Percentiles rank a stretch among this genome's conserved stretches.
Evolutionary conservation across 768 basidiomycete species (phyloP).

Genomic region (Tricholoma matsutake): DNA sequence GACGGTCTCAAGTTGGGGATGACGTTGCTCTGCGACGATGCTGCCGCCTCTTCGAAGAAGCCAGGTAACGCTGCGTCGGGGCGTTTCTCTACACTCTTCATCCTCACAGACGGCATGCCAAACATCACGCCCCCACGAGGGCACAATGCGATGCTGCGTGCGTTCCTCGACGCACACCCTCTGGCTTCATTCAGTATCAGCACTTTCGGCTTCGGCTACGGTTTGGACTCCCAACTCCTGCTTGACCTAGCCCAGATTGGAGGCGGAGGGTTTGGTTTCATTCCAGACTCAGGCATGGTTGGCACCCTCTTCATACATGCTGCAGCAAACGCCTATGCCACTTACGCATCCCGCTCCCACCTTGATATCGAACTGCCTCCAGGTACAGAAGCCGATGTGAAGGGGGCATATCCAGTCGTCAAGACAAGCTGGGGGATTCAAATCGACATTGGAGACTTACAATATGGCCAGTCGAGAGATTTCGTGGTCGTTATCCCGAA

Average conservation of each 20-base stretch:
- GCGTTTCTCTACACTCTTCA: neutral
- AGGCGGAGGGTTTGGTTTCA: neutral
- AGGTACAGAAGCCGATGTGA: neutral
- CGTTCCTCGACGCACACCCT: neutral
- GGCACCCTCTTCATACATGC: neutral
- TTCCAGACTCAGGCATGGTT: neutral
- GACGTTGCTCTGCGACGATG: neutral
- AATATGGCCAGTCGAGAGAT: neutral
- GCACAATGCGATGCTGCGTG: neutral
- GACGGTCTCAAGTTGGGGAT: neutral
- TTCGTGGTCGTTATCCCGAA: neutral
- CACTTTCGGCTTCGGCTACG: neutral
- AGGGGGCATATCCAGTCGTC: neutral
- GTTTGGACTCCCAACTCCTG: neutral
- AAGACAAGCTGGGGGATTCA: constrained; percentile 1
- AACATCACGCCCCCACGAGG: neutral
- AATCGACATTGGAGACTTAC: neutral
- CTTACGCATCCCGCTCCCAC: neutral
- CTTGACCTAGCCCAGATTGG: neutral
- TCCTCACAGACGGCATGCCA: neutral
- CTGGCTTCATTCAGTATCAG: neutral
- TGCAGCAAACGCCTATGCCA: neutral
- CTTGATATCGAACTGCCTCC: neutral
- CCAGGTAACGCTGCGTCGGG: too few species aligned
- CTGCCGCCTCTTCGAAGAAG: neutral